Evolutionary conservation across 148 eudicot species (phyloP), one percentile per base, ranked within the genome.

Genomic region (Silene latifolia): DNA sequence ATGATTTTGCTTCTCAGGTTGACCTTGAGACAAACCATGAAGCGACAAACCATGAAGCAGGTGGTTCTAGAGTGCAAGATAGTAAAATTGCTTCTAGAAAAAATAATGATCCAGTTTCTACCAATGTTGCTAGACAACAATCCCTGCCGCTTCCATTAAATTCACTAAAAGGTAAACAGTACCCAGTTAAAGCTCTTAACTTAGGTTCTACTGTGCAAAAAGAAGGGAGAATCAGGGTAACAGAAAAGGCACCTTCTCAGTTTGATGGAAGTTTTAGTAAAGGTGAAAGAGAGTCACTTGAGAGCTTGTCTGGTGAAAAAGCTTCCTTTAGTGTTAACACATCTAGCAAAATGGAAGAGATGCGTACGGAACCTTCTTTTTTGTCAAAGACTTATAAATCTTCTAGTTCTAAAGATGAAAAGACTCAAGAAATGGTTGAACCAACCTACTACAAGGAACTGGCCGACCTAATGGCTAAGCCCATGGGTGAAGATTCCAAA

Each of bases 401-500:
- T 72, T 74, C 80, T 39, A 75, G 60, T 61, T 23, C 27, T 72
- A 73, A 77, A 70, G 80, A 77, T 35, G 84, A 85, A 80, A 72
- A 73, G 65, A 71, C 39, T 47, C 76, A 80, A 73, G 74, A 79
- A 54, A 23, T 75, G 21, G 85, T 78, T 82, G 74, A 81, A 69
- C 69, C 85, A 58, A 76, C 63, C 64, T 69, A 61, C 64, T 69
- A 61, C 56, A 59, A 81, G 67, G 84, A 80, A 47, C 80, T 46
- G 18, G 78, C 78, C 72, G 76, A 32, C 63, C 74, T 77, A 27
- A 75, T 77, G 69, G 71, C 69, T 76, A 79, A 79, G 12, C 83
- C 89, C 77, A 44, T 42, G 60, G 51, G n/a, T n/a, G n/a, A 86
- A 85, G 86, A 87, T 67, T 83, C 54, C 47, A 89, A 86, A 59